Percentiles rank a stretch among this genome's conserved stretches.
phyloP scores from a whole-genome alignment of 108 stramenopile genomes.

The Skeletonema menzelii region DNA sequence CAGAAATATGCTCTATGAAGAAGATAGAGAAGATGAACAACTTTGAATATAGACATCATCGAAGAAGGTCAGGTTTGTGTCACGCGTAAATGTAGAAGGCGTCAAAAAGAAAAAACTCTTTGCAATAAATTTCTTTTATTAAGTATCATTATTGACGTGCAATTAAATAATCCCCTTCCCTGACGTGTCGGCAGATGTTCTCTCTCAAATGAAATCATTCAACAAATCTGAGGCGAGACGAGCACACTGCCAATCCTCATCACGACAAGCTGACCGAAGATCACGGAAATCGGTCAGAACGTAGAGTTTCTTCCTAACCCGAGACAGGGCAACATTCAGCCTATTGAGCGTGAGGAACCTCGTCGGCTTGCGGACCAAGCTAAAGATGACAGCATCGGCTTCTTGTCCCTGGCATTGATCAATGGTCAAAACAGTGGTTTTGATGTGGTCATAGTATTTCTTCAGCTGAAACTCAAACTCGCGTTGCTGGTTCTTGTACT shows the following conservation, averaged over 20 bases:
- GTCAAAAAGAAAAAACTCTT: too few species aligned
- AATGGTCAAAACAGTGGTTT: slow-evolving; percentile 34
- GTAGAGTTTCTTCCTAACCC: slow-evolving; percentile 38
- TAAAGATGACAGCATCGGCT: slow-evolving; percentile 47
- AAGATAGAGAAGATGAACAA: too few species aligned
- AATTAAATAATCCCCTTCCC: too few species aligned
- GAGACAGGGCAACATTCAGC: slow-evolving; percentile 51
- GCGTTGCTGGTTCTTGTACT: slow-evolving; percentile 53
- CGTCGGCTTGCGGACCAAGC: slow-evolving; percentile 45
- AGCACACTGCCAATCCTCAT: slow-evolving; percentile 38
- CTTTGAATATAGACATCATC: too few species aligned
- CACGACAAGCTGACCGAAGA: slow-evolving; percentile 21
- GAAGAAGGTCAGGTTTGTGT: too few species aligned
- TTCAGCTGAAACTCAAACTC: slow-evolving; percentile 33
- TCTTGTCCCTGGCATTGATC: slow-evolving; percentile 57
- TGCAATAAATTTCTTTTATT: too few species aligned
- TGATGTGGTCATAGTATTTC: not conserved
- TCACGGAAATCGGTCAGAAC: slow-evolving; percentile 32
- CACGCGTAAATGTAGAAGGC: too few species aligned
- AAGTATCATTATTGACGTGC: too few species aligned
- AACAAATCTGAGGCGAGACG: slow-evolving; percentile 36
- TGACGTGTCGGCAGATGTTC: too few species aligned
- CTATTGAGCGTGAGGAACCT: slow-evolving; percentile 38
- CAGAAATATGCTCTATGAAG: too few species aligned
- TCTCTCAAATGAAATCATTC: slow-evolving; percentile 3